phyloP scores from a whole-genome alignment of 257 asterid genomes.

The Lavandula angustifolia region DNA sequence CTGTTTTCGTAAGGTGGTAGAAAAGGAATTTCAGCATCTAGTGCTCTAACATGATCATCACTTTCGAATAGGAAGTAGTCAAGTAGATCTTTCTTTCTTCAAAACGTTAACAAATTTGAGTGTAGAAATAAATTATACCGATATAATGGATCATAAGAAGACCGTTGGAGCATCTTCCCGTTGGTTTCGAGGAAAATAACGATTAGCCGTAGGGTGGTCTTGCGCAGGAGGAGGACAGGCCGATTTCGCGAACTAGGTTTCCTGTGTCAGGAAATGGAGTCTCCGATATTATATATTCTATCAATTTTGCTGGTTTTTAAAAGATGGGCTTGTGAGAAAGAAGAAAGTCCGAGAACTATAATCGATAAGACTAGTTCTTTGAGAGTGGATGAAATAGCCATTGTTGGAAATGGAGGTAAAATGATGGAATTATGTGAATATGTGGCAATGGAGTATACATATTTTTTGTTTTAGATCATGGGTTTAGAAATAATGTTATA shows the following conservation, averaged over 20 bases:
- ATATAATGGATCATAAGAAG: constrained; percentile 29
- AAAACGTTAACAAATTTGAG: too few species aligned
- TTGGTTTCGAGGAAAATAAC: constrained; percentile 4
- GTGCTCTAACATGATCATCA: neutral
- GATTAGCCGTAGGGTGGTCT: constrained; percentile 26
- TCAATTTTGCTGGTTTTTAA: constrained; percentile 8
- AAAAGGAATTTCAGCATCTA: neutral
- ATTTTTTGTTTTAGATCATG: too few species aligned
- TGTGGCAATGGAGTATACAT: too few species aligned
- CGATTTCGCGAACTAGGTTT: constrained; percentile 19
- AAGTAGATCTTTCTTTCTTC: too few species aligned
- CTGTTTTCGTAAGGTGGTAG: neutral
- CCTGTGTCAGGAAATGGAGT: constrained; percentile 30
- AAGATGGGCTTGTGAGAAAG: neutral
- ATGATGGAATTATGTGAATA: too few species aligned
- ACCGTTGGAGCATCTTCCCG: constrained; percentile 28
- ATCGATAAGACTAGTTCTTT: neutral
- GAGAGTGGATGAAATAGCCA: neutral
- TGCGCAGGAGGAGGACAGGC: constrained; percentile 10
- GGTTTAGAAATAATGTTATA: too few species aligned
- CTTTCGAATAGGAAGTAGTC: too few species aligned
- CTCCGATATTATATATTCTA: constrained; percentile 21
- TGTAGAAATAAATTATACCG: constrained; percentile 2
- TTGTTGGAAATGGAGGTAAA: too few species aligned
- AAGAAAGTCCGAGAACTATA: neutral